Evolutionary conservation across 805 yeast genomes (phyloP).

Genomic region (Helenozyma baotianmanensis): DNA sequence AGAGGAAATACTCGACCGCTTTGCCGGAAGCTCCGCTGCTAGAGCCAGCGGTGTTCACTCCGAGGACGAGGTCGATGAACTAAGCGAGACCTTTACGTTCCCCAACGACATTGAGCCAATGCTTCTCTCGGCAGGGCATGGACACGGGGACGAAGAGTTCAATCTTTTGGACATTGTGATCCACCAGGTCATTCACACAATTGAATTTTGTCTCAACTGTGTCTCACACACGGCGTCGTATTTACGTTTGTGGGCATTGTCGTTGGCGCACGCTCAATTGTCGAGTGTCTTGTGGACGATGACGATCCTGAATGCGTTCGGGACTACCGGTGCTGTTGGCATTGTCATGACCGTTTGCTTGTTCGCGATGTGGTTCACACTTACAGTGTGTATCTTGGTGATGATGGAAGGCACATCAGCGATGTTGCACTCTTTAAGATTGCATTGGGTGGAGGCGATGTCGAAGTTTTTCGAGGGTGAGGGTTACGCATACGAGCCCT

Average conservation of each 20-base stretch:
- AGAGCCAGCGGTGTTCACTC: background rate
- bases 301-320: conserved; percentile 65
- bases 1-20: conserved; percentile 21
- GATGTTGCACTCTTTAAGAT: conserved; percentile 70
- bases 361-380: conserved; percentile 71
- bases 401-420: conserved; percentile 85
- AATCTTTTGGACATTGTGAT: conserved; percentile 65
- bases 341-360: conserved; percentile 54
- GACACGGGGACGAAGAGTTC: conserved; percentile 37
- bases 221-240: conserved; percentile 79
- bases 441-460: conserved; percentile 84
- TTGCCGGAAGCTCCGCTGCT: conserved; percentile 2
- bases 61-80: conserved; percentile 14
- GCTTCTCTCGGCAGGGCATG: conserved; percentile 21
- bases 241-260: conserved; percentile 73
- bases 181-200: conserved; percentile 77
- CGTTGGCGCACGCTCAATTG: conserved; percentile 75
- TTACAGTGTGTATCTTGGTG: conserved; percentile 65
- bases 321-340: conserved; percentile 49
- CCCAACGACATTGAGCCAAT: conserved; percentile 38
- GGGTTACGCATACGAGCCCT: conserved; percentile 65
- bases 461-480: conserved; percentile 76
- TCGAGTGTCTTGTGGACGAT: conserved; percentile 72
- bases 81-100: conserved; percentile 19
- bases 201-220: conserved; percentile 75